Evolutionary conservation across 768 basidiomycete genomes (phyloP), one percentile per base, ranked within the genome.

Genomic region (Leucocoprinus birnbaumii): DNA sequence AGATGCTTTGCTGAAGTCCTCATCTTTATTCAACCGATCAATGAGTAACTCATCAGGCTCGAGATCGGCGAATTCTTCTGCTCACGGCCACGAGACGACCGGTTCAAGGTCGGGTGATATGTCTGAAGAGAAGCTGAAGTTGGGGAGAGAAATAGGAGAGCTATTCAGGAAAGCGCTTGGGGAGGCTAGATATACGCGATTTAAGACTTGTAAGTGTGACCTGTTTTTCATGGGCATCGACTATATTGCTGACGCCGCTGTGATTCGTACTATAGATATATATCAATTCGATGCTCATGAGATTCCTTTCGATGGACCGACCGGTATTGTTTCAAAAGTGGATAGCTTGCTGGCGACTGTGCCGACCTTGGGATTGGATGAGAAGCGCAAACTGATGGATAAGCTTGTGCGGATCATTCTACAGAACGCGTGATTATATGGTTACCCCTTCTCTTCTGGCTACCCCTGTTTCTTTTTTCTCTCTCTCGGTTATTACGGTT

Each of bases 281-380:
- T 83, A 83, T 64, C 82, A 82, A 57, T 91, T 86, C 62, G 89
- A 91, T 65, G 84, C 84, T 18, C 80, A 86, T 58, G 74, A 81
- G 41, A 90, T 91, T 45, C 84, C 87, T 2, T 83, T 91, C 48
- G 86, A 91, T 55, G 89, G 89, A 14, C 81, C 87, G 10, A 75
- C 72, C 27, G 89, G 89, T 19, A 82, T 91, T 40, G 73, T 89
- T n/a, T 64, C 75, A 24, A 81, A 79, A 41, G 84, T 89, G 5
- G 81, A 84, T 61, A 74, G 76, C 43, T 73, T 91, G 35, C 74
- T 91, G 51, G 72, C 72, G 47, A 71, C 72, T 42, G 72, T 84
- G 4, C 73, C 75, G 21, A 68, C 71, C 56, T 66, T 87, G 49
- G 65, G 65, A 57, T 70, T 73, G 40, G 77, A 80, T 49, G 78